A percentile compares a stretch with the other conserved stretches of the same genome.
These are phyloP conservation scores for Cylindrotheca closterium DNA, from an alignment of 108 stramenopile genomes.

Conservation along the genomic window DNA sequence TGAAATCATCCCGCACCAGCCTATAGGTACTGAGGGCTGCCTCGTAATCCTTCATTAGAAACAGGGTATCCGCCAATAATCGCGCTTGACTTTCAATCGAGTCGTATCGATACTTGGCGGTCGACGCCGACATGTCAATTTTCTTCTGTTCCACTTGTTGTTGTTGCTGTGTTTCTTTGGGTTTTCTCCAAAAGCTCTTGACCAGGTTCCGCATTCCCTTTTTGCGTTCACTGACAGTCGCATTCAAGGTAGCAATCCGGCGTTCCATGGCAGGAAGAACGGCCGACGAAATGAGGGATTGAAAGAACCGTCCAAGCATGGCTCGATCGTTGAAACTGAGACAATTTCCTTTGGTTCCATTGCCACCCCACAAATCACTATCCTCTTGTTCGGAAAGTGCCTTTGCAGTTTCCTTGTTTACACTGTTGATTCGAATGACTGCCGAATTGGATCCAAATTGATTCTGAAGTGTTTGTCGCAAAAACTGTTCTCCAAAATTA, in stretches of 20 bases:
- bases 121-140: not conserved
- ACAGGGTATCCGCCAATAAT: conserved; percentile 84
- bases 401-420: conserved; percentile 30
- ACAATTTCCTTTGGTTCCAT: conserved; percentile 52
- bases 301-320: conserved; percentile 66
- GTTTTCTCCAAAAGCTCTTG: conserved; percentile 82
- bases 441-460: conserved; percentile 65
- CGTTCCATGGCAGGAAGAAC: conserved; percentile 77
- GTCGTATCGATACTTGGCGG: conserved; percentile 64
- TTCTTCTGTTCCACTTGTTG: not conserved
- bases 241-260: conserved; percentile 77
- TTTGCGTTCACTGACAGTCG: conserved; percentile 77
- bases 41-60: conserved; percentile 83
- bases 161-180: conserved; percentile 37
- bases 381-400: conserved; percentile 46
- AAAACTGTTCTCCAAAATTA: conserved; percentile 31
- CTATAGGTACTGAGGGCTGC: conserved; percentile 69
- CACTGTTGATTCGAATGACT: conserved; percentile 65
- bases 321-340: conserved; percentile 66
- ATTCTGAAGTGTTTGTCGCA: conserved; percentile 38
- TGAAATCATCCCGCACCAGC: conserved; percentile 87
- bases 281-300: conserved; percentile 46
- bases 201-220: conserved; percentile 84
- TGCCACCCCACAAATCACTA: conserved; percentile 42
- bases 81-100: conserved; percentile 88